Base-by-base conservation (phyloP, 768 basidiomycete species). In the Tephrocybe sp. region DNA sequence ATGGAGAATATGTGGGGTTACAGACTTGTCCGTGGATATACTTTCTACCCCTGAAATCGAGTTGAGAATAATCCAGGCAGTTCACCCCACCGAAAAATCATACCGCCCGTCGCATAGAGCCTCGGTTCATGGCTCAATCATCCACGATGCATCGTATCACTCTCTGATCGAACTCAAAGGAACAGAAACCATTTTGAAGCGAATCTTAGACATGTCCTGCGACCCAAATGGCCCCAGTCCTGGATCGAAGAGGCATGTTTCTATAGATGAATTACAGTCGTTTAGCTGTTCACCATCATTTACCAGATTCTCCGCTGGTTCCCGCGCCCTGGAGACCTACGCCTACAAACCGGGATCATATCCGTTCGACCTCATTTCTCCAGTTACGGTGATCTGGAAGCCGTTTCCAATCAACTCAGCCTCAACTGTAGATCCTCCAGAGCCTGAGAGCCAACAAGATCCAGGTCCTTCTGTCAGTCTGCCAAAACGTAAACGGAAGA, bases 1-100 rank as follows among this genome's bases (percentile, higher is more conserved):
- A 98, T 98, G 96, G 79, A 86, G 57, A 86, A 84, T 54, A 76
- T 90, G 66, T 98, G 94, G 94, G 92, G 92, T 0, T 92, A 92
- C 64, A 78, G 92, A 57, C 73, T 99, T 46, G 93, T 92, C 24
- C 18, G 78, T 62, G 37, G 18, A 31, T 24, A 30, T 21, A 16
- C 30, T 13, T 2, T 26, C 15, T 38, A 12, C 18, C 9, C 8
- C 13, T 31, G 15, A n/a, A 22, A 32, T 25, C 31, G 18, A 35
- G 25, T 19, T 44, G 19, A 49, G 30, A 38, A 22, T 22, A 46
- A 5, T 38, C 21, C 53, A 94, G 88, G 89, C 95, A 6, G 69
- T 87, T 2, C 82, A 83, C 2, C 94, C 96, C 0, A 94, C 94
- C 0, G 91, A 95, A 61, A 99, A 98, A 62, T 78, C 92, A 0